A percentile compares a stretch with the other conserved stretches of the same genome.
These are phyloP conservation scores for Colletotrichum siamense DNA, from an alignment of 2,329 filamentous ascomycete genomes.

Conservation along the genomic window DNA sequence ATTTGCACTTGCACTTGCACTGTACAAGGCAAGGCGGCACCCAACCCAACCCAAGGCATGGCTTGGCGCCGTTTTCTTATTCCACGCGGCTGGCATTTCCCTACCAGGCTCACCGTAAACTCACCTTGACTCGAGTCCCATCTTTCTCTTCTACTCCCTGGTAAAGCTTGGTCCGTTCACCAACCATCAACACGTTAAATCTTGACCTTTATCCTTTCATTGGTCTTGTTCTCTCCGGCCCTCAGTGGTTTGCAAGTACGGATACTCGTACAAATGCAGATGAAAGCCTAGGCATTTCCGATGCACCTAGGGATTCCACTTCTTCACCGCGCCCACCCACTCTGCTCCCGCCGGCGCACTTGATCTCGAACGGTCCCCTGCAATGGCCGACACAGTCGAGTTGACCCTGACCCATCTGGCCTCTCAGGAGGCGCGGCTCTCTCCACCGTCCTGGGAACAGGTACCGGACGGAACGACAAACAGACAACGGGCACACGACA, in stretches of 20 bases:
- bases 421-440: background rate
- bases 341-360: background rate
- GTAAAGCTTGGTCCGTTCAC: background rate
- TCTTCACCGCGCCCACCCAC: background rate
- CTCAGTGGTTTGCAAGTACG: background rate
- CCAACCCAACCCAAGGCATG: background rate
- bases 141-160: background rate
- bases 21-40: too few species aligned
- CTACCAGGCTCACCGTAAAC: background rate
- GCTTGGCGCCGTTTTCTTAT: background rate
- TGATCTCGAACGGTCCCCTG: conserved; percentile 16
- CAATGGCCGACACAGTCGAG: background rate
- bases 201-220: background rate
- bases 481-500: background rate
- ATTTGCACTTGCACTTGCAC: too few species aligned
- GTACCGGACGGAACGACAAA: conserved; percentile 10
- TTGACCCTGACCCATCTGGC: background rate
- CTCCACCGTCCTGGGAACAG: conserved; percentile 4
- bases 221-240: background rate
- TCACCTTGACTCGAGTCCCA: background rate
- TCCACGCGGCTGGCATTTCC: conserved; percentile 1
- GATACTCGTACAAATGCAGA: background rate
- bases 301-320: background rate
- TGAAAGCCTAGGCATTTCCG: background rate
- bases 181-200: background rate